Percentiles rank a stretch among this genome's conserved stretches.
phyloP scores from a whole-genome alignment of 352 stramenopile genomes.

The Globisporangium splendens region DNA sequence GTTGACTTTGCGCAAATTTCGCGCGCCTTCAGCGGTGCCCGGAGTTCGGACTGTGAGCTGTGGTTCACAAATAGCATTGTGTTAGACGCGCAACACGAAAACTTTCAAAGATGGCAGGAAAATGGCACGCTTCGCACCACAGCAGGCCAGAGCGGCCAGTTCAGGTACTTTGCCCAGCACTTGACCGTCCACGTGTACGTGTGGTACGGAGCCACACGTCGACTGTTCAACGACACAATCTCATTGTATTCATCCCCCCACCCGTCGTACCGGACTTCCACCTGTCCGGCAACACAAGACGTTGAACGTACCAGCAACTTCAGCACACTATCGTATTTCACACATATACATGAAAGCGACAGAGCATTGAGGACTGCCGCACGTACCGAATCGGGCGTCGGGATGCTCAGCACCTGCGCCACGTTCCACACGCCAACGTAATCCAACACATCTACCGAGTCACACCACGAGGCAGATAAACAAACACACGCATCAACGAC shows the following conservation, averaged over 20 bases:
- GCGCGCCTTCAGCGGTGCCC: conserved; percentile 32
- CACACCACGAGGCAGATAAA: neutral
- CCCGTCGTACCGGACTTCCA: conserved; percentile 69
- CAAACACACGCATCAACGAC: neutral
- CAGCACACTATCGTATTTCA: neutral
- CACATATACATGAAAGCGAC: neutral
- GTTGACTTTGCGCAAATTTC: conserved; percentile 34
- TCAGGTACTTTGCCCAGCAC: conserved; percentile 79
- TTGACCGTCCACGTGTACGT: conserved; percentile 79
- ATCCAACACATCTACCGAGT: conserved; percentile 16
- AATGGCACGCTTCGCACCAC: conserved; percentile 32
- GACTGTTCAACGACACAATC: conserved; percentile 45
- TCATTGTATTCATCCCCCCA: conserved; percentile 61
- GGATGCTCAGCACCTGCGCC: conserved; percentile 13
- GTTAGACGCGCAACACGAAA: neutral
- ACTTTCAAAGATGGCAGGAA: neutral
- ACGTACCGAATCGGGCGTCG: conserved; percentile 8
- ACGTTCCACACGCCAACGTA: conserved; percentile 18
- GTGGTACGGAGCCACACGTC: conserved; percentile 66
- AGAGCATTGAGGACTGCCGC: neutral
- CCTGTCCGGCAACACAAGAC: conserved; percentile 17
- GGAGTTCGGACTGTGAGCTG: conserved; percentile 66
- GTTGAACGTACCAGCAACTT: neutral
- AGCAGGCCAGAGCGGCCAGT: conserved; percentile 73
- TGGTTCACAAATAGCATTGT: neutral